Evolutionary conservation across 768 basidiomycete species (phyloP).

Genomic region (Termitomyces sp.): DNA sequence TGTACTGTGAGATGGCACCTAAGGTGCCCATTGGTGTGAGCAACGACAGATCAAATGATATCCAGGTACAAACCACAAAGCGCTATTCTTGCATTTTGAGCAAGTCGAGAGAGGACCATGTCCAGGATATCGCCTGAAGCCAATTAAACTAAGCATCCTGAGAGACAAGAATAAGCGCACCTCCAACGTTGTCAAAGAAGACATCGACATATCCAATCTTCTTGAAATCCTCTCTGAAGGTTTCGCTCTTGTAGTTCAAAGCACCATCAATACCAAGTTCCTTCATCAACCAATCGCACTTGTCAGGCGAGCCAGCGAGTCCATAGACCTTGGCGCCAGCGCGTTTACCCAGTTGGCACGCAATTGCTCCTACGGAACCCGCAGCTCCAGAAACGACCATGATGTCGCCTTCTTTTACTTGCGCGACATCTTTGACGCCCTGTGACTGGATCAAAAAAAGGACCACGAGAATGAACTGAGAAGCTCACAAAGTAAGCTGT

Average conservation of each 20-base stretch:
- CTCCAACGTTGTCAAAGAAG: conserved; percentile 80
- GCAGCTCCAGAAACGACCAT: conserved; percentile 89
- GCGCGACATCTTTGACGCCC: conserved; percentile 80
- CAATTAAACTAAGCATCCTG: neutral
- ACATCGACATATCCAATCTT: conserved; percentile 76
- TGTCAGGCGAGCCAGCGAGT: conserved; percentile 81
- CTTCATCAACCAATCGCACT: conserved; percentile 80
- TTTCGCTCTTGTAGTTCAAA: conserved; percentile 81
- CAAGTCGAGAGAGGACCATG: conserved; percentile 67
- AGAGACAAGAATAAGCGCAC: conserved; percentile 17
- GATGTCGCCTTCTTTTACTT: conserved; percentile 79
- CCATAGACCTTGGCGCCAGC: conserved; percentile 80
- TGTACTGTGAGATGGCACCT: conserved; percentile 87
- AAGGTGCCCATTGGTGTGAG: neutral
- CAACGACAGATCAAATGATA: neutral
- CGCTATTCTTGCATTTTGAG: conserved; percentile 70
- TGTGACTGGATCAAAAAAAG: conserved; percentile 18
- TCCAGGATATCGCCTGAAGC: conserved; percentile 71
- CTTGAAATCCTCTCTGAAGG: conserved; percentile 71
- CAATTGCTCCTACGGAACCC: conserved; percentile 81
- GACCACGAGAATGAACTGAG: neutral
- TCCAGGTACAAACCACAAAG: conserved; percentile 66
- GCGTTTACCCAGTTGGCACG: conserved; percentile 79
- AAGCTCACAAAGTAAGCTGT: conserved; percentile 83
- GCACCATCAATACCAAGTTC: conserved; percentile 81